Base-by-base conservation (phyloP, 2,329 filamentous ascomycete species). In the Fusarium foetens region DNA sequence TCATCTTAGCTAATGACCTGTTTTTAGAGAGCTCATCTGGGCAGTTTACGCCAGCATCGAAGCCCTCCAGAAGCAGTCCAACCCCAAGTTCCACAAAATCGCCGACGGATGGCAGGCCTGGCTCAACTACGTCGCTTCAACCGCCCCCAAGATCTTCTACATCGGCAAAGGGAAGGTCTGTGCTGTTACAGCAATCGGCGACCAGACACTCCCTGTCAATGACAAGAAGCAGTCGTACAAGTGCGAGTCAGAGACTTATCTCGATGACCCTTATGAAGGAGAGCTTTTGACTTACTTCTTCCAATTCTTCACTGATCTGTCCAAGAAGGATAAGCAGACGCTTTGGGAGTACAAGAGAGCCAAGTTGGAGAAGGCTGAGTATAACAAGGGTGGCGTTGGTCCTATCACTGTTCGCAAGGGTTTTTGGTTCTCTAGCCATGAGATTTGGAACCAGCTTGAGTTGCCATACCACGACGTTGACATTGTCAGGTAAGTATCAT, bases 231-330 rank as follows among this genome's bases (percentile, higher is more conserved):
- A 80, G 57, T 68, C 70, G 2, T 84, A 84, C 69, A 67, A 73
- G 38, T 84, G 83, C 61, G 81, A 84, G 66, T 77, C 75, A 38
- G 71, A 63, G 9, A 72, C 70, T 1, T 75, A 76, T 23, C 76
- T 84, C 5, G 80, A 84, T 46, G 83, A 84, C 55, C 83, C 83
- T 3, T 84, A 83, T 48, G 83, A 84, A 63, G 83, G 83, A 46
- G 83, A 84, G 66, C 77, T 84, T 1, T 79, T 84, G 39, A 81
- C 81, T 0, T 83, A 80, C 45, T 84, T 81, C 61, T 70, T 84
- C 14, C 78, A 84, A 45, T 81, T 84, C 63, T 84, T 83, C 39
- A 77, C 77, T 6, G 71, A 72, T 9, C 31, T 84, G 27, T 75
- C 78, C 5, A 68, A 75, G 21, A 59, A 74, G 0, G 81, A 84